Evolutionary conservation across 768 basidiomycete species (phyloP).

Genomic region (Lepiota venenata): DNA sequence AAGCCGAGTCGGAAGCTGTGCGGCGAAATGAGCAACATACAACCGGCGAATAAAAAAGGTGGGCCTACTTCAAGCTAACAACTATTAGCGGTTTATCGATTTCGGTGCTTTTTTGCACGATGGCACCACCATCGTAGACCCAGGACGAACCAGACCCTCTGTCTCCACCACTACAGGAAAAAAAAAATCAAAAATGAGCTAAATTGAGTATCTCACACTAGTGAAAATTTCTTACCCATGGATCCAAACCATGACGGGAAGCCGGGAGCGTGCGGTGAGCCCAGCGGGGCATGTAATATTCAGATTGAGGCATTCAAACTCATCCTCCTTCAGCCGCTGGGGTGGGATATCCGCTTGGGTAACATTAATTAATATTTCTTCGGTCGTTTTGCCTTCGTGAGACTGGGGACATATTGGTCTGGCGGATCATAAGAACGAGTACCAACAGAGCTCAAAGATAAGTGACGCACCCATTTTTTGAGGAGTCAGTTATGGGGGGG

Average conservation of each 20-base stretch:
- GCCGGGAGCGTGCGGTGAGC: slow-evolving; percentile 43
- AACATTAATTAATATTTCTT: slow-evolving; percentile 63
- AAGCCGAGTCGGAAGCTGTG: slow-evolving; percentile 72
- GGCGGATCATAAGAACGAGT: slow-evolving; percentile 2
- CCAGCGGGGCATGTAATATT: slow-evolving; percentile 76
- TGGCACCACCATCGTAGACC: slow-evolving; percentile 70
- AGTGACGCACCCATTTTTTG: slow-evolving; percentile 59
- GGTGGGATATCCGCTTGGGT: slow-evolving; percentile 47
- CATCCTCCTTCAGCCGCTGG: slow-evolving; percentile 59
- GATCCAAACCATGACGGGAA: slow-evolving; percentile 86
- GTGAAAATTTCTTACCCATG: slow-evolving; percentile 53
- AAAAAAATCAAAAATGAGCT: slow-evolving; percentile 5
- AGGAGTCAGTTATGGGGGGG: slow-evolving; percentile 56
- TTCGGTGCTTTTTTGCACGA: slow-evolving; percentile 66
- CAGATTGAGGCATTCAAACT: slow-evolving; percentile 78
- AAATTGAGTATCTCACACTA: slow-evolving; percentile 8
- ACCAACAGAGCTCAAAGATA: not conserved
- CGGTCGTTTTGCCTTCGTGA: slow-evolving; percentile 38
- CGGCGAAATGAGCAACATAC: slow-evolving; percentile 1
- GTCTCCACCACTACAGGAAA: slow-evolving; percentile 55
- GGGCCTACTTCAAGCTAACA: slow-evolving; percentile 71
- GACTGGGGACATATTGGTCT: slow-evolving; percentile 79
- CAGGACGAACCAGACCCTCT: slow-evolving; percentile 73
- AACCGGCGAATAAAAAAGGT: not conserved
- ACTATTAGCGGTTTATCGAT: slow-evolving; percentile 64